Evolutionary conservation across 805 yeast species (phyloP).

Genomic region (Candida ortonii): DNA sequence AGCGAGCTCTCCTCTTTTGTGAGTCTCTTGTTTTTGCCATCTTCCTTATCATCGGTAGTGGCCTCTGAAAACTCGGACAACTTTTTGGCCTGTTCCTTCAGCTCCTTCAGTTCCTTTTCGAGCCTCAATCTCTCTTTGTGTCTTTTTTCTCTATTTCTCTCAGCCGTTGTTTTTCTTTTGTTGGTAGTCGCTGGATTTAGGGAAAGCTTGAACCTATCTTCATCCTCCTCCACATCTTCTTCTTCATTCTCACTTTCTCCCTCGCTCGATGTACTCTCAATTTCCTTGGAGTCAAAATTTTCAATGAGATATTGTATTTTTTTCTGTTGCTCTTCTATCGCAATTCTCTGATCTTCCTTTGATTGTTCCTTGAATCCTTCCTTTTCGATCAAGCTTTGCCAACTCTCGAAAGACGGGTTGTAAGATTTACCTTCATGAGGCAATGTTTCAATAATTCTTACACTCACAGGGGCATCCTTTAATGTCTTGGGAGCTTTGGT

Average conservation of each 20-base stretch:
- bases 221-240: constrained; percentile 33
- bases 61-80: constrained; percentile 51
- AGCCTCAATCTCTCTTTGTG: constrained; percentile 58
- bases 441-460: constrained; percentile 46
- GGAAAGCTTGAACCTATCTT: constrained; percentile 48
- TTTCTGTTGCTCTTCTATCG: constrained; percentile 59
- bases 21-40: constrained; percentile 6
- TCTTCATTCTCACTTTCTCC: constrained; percentile 38
- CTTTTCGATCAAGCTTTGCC: constrained; percentile 68
- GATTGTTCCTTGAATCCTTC: constrained; percentile 67
- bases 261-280: constrained; percentile 41
- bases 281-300: constrained; percentile 58
- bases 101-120: constrained; percentile 49
- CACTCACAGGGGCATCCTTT: constrained; percentile 47
- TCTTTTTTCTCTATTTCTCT: constrained; percentile 68
- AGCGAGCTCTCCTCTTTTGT: constrained; percentile 19
- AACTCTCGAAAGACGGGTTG: constrained; percentile 81
- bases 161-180: constrained; percentile 72
- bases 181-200: constrained; percentile 65
- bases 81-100: constrained; percentile 61
- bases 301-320: constrained; percentile 65
- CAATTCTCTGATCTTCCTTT: constrained; percentile 60
- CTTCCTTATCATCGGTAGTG: constrained; percentile 27
- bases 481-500: constrained; percentile 55
- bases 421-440: constrained; percentile 91